phyloP scores from a whole-genome alignment of 1,139 yeast genomes.

The Candida smagusa region DNA sequence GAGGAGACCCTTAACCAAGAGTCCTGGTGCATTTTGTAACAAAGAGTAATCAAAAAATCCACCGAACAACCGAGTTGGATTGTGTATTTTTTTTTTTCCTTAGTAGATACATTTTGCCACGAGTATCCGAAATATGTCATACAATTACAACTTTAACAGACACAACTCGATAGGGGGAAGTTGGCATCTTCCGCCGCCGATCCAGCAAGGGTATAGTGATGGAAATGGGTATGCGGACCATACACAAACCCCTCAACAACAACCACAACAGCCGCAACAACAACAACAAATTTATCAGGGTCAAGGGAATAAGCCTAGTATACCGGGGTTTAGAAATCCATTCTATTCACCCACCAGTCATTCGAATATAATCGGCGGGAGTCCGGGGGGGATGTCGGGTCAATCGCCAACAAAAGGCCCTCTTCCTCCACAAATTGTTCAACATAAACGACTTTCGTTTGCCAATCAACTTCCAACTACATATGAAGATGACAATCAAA shows the following conservation, averaged over 20 bases:
- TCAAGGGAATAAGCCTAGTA: conserved; percentile 12
- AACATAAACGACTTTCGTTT: conserved; percentile 34
- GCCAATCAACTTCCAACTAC: conserved; percentile 52
- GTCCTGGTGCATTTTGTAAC: no score
- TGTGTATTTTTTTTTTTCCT: conserved; percentile 3
- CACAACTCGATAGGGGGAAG: conserved; percentile 44
- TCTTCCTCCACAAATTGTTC: conserved; percentile 13
- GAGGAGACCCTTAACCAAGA: no score
- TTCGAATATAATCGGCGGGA: conserved; percentile 2
- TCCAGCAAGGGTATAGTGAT: conserved; percentile 14
- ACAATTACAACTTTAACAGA: conserved; percentile 28
- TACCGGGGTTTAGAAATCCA: conserved; percentile 43
- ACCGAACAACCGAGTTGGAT: not conserved
- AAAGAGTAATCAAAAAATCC: no score
- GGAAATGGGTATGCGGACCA: not conserved
- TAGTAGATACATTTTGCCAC: not conserved
- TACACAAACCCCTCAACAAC: conserved; percentile 3
- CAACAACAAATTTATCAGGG: conserved; percentile 6
- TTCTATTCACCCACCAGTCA: conserved; percentile 33
- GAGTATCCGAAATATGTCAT: conserved; percentile 12
- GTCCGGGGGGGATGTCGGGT: conserved; percentile 1
- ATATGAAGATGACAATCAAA: conserved; percentile 37
- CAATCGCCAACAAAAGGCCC: conserved; percentile 27
- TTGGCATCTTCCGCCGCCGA: conserved; percentile 38
- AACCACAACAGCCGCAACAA: conserved; percentile 13